A percentile compares a stretch with the other conserved stretches of the same genome.
phyloP scores from a whole-genome alignment of 495 filamentous ascomycete species.

The Elaphomyces granulatus region DNA sequence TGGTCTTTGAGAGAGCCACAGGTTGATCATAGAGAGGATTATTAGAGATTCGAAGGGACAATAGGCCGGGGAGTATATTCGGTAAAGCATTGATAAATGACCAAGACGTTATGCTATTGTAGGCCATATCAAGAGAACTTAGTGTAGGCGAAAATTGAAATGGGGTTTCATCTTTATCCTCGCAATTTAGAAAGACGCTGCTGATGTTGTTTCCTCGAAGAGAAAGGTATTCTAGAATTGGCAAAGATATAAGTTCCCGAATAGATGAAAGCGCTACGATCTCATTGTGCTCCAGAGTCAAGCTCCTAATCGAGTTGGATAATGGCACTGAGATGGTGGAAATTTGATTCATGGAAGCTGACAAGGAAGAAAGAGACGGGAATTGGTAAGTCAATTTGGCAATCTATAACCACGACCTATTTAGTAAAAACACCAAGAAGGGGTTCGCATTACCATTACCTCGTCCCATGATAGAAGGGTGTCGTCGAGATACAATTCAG shows the following conservation, averaged over 20 bases:
- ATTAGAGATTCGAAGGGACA: conserved; percentile 58
- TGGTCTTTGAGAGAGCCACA: conserved; percentile 26
- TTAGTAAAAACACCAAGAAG: not conserved
- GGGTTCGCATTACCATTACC: conserved; percentile 26
- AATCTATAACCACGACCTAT: not conserved
- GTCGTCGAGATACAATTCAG: conserved; percentile 57
- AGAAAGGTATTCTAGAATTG: conserved; percentile 40
- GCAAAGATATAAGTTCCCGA: conserved; percentile 38
- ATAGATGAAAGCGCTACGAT: conserved; percentile 48
- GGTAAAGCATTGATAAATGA: conserved; percentile 51
- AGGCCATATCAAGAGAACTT: conserved; percentile 61
- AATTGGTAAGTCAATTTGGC: conserved; percentile 33
- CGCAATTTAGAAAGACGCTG: conserved; percentile 7
- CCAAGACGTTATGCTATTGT: conserved; percentile 62
- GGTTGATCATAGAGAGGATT: conserved; percentile 65
- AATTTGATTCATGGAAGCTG: conserved; percentile 40
- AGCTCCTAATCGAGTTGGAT: conserved; percentile 32
- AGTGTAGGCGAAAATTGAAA: conserved; percentile 31
- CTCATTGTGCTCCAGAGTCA: conserved; percentile 65
- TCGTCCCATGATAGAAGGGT: conserved; percentile 61
- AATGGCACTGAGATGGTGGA: conserved; percentile 23
- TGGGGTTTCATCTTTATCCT: conserved; percentile 1
- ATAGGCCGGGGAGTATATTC: conserved; percentile 47
- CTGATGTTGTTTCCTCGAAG: conserved; percentile 32
- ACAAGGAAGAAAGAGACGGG: conserved; percentile 42